These are phyloP conservation scores for Plasmodium gonderi DNA, from an alignment of 169 alveolate species.

Conservation along the genomic window DNA sequence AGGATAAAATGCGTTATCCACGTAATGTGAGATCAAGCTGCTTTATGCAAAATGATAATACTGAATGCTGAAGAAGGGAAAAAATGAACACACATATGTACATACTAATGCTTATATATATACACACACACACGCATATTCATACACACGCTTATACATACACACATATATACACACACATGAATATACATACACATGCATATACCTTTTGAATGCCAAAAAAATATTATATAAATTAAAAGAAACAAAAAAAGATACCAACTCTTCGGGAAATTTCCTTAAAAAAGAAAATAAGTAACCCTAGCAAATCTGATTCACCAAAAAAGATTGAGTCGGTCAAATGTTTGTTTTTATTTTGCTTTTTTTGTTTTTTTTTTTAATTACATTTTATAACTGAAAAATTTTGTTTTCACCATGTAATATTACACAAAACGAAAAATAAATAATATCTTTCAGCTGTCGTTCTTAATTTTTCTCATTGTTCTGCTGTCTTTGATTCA, in stretches of 20 bases:
- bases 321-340: neutral
- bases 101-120: no score
- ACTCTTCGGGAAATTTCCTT: neutral
- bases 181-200: neutral
- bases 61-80: neutral
- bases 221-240: neutral
- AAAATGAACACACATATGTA: neutral
- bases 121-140: slow-evolving; percentile 1
- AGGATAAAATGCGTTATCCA: neutral
- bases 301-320: neutral
- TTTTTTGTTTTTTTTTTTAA: no score
- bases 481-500: neutral
- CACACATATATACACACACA: no score
- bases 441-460: neutral
- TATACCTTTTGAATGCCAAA: neutral
- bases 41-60: neutral
- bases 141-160: neutral
- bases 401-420: neutral
- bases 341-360: neutral
- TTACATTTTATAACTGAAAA: neutral
- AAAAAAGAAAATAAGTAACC: neutral
- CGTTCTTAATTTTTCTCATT: neutral
- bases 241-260: neutral
- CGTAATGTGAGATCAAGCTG: neutral
- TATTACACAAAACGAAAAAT: neutral